Percentiles rank a stretch among this genome's conserved stretches.
phyloP scores from a whole-genome alignment of 768 basidiomycete genomes.

The Mycena amicta region DNA sequence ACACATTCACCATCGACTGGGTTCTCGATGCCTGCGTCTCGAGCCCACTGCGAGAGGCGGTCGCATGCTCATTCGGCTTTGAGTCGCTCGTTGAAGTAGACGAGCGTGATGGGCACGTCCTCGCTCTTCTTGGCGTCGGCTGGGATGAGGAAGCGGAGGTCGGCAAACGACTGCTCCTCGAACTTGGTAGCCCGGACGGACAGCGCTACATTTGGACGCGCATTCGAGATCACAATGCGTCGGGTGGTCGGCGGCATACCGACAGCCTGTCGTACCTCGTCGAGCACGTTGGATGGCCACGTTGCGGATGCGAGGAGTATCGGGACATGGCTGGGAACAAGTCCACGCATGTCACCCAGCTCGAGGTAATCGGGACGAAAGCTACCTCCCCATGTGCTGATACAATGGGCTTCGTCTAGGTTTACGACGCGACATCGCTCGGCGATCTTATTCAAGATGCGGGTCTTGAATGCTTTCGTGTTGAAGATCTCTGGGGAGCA shows the following conservation, averaged over 20 bases:
- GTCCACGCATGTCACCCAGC: slow-evolving; percentile 17
- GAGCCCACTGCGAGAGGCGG: slow-evolving; percentile 18
- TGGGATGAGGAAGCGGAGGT: slow-evolving; percentile 29
- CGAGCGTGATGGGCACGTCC: slow-evolving; percentile 25
- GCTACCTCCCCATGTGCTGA: slow-evolving; percentile 23
- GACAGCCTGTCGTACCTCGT: slow-evolving; percentile 13
- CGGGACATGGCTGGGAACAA: slow-evolving; percentile 11
- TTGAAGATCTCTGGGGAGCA: not conserved
- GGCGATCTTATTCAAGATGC: not conserved
- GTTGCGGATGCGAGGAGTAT: slow-evolving; percentile 23
- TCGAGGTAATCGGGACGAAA: slow-evolving; percentile 20
- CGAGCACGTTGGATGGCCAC: slow-evolving; percentile 15
- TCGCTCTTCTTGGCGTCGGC: slow-evolving; percentile 1
- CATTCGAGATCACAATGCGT: slow-evolving; percentile 9
- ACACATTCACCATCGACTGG: slow-evolving; percentile 5
- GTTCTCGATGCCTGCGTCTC: slow-evolving; percentile 17
- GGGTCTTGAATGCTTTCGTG: not conserved
- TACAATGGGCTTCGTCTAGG: slow-evolving; percentile 17
- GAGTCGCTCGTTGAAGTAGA: slow-evolving; percentile 25
- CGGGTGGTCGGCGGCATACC: slow-evolving; percentile 3
- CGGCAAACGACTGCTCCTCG: slow-evolving; percentile 19
- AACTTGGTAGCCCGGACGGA: slow-evolving; percentile 23
- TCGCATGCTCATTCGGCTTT: slow-evolving; percentile 20
- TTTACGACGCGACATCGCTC: not conserved
- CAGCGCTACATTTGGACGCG: slow-evolving; percentile 29